Base-by-base conservation (phyloP, 345 rosid species). In the Gossypium ekmanianum region DNA sequence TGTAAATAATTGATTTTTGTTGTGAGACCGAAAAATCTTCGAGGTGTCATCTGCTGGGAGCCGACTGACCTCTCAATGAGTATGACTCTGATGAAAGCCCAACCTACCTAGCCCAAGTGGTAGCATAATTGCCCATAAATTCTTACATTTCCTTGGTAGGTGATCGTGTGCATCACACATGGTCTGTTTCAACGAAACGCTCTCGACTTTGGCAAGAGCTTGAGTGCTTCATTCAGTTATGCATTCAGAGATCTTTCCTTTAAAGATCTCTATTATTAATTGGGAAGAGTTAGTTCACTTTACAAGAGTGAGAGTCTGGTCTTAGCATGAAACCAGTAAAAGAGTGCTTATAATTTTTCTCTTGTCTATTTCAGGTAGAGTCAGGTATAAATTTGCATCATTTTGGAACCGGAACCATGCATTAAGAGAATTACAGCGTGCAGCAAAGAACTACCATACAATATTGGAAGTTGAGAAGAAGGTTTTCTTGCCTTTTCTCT, bases 401-500 rank as follows among this genome's bases (percentile, higher is more conserved):
- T 95, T 95, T 86, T 93, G 99, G 99, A 95, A 95, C 89, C 91
- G 98, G 90, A 93, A 95, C 84, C 96, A 93, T 83, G 86, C 97
- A 27, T 72, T 89, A 61, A 88, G 92, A 84, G 89, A 88, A 76
- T 85, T 95, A 81, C 94, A 91, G 78, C 98, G 98, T 67, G 78
- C 87, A 59, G 84, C 81, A 54, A 93, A 89, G 79, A 86, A 88
- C 74, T 90, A 87, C 77, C 92, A 85, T 73, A 82, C 78, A 63
- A 88, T 87, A 85, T 70, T 93, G 76, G 98, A 91, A 84, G 95
- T 86, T 73, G 98, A 95, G 76, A 95, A 94, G 88, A 95, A 91
- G 99, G 98, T 95, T 51, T 27, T 12, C 62, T 76, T 73, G 14
- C 68, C 52, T 61, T 52, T 57, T 50, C 74, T 74, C 50, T 44